Evolutionary conservation across 108 stramenopile genomes (phyloP), one percentile per base, ranked within the genome.

Genomic region (Conticribra guillardii): DNA sequence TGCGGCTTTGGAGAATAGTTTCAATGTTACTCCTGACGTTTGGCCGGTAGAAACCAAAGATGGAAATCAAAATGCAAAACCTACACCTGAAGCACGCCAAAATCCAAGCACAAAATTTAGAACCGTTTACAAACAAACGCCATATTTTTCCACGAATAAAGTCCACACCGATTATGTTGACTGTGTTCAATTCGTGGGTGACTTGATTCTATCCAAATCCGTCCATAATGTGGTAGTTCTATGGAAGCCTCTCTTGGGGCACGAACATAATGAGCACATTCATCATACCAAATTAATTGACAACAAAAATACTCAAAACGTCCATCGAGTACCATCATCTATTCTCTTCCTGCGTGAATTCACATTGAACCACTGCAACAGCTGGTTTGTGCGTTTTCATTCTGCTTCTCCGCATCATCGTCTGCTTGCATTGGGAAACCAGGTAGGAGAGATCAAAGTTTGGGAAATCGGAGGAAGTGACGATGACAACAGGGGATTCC

Each of bases 111-210:
- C n/a, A n/a, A n/a, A n/a, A n/a, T 71, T 64, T 45, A 46, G 22
- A 23, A 71, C 87, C 4, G 48, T 76, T 9, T 73, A 73, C 58
- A 58, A 82, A 41, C 88, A 92, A 64, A 74, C 81, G 51, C 92
- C 96, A 1, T 74, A 74, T 48, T 94, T 90, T 73, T 81, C 82
- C 4, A 88, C 93, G 8, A 54, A 82, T 32, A 69, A 83, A 51
- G 79, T 94, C 18, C 96, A 97, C 57, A 61, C 68, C 2, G 81
- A 92, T 54, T 86, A 85, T 61, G 91, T 91, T 8, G 76, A 97
- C 78, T 90, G 87, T 69, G 83, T 95, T 11, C 82, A 82, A 34
- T 97, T 87, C 61, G 53, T 95, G 0, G 94, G 92, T 0, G 75
- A 92, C 67, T 68, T 91, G 73, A 63, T 97, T 1, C 64, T 95